A percentile compares a stretch with the other conserved stretches of the same genome.
These are phyloP conservation scores for Lichtheimia ornata DNA, from an alignment of 371 early-diverging fungal species.

Conservation along the genomic window DNA sequence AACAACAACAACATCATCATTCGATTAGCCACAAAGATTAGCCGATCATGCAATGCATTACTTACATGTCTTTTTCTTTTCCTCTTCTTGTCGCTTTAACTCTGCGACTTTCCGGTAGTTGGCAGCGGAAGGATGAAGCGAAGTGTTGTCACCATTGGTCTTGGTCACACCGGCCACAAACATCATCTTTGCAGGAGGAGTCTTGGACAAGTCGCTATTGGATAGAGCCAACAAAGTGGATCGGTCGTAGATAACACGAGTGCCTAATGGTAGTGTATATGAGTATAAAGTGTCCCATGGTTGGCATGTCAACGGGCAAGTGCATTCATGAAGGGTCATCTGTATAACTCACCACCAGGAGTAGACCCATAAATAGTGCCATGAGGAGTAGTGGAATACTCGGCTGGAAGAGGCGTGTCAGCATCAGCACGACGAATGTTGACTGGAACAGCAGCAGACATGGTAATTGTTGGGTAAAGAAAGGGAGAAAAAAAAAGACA, in stretches of 20 bases:
- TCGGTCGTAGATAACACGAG: conserved; percentile 70
- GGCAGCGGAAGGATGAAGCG: conserved; percentile 21
- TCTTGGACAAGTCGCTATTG: conserved; percentile 65
- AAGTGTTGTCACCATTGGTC: conserved; percentile 14
- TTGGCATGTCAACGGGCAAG: no score
- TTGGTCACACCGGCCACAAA: conserved; percentile 68
- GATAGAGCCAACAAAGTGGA: conserved; percentile 62
- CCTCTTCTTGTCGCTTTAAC: conserved; percentile 43
- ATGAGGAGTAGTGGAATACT: conserved; percentile 60
- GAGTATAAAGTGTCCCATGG: no score
- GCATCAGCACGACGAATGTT: conserved; percentile 54
- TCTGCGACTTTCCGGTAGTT: conserved; percentile 36
- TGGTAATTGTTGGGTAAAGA: conserved; percentile 1
- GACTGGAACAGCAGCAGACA: conserved; percentile 42
- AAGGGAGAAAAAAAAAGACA: conserved; percentile 1
- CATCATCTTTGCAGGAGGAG: conserved; percentile 62
- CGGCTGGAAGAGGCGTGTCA: conserved; percentile 50
- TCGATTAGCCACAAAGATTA: no score
- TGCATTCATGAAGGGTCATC: no score
- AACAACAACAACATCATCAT: not conserved
- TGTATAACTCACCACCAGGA: conserved; percentile 52
- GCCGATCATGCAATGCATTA: not conserved
- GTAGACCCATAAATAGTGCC: conserved; percentile 65
- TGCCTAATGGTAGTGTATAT: conserved; percentile 30
- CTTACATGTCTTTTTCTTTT: conserved; percentile 52